These are phyloP conservation scores for Trichoderma atroviride DNA, from an alignment of 2,329 filamentous ascomycete species.

Conservation along the genomic window DNA sequence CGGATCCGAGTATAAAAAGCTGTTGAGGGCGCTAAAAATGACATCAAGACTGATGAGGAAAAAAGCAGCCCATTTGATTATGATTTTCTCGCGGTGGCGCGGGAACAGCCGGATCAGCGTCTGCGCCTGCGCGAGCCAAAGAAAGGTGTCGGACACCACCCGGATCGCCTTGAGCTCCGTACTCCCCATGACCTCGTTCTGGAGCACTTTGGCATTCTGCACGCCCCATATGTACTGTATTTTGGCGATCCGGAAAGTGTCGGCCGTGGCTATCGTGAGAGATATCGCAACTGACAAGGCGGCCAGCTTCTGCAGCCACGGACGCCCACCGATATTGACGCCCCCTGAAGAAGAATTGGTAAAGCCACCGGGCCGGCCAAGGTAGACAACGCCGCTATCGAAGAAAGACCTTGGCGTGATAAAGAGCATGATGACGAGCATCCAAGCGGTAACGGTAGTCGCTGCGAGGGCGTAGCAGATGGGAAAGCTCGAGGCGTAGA, in stretches of 20 bases:
- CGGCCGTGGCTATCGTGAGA: conserved; percentile 87
- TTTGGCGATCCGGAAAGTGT: conserved; percentile 85
- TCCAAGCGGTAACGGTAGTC: conserved; percentile 87
- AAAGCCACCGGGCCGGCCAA: conserved; percentile 81
- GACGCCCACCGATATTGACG: conserved; percentile 85
- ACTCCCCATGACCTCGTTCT: conserved; percentile 78
- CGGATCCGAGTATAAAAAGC: conserved; percentile 64
- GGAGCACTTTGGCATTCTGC: conserved; percentile 77
- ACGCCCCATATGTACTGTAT: conserved; percentile 77
- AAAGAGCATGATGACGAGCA: conserved; percentile 89
- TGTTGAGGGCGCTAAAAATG: conserved; percentile 88
- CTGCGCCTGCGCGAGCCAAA: conserved; percentile 97
- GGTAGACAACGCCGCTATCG: conserved; percentile 78
- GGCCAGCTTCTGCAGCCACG: conserved; percentile 88
- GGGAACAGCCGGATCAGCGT: conserved; percentile 95
- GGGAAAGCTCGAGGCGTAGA: conserved; percentile 91
- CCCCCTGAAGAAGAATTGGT: conserved; percentile 78
- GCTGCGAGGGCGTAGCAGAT: conserved; percentile 92
- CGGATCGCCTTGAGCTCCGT: conserved; percentile 86
- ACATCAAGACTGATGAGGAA: conserved; percentile 89
- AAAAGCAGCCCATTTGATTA: conserved; percentile 99
- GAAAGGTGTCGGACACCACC: conserved; percentile 91
- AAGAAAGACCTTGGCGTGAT: conserved; percentile 95
- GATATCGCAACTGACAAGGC: conserved; percentile 77
- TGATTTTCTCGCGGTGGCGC: conserved; percentile 93